Evolutionary conservation across 148 eudicot species (phyloP).

Genomic region (Dysphania ambrosioides): DNA sequence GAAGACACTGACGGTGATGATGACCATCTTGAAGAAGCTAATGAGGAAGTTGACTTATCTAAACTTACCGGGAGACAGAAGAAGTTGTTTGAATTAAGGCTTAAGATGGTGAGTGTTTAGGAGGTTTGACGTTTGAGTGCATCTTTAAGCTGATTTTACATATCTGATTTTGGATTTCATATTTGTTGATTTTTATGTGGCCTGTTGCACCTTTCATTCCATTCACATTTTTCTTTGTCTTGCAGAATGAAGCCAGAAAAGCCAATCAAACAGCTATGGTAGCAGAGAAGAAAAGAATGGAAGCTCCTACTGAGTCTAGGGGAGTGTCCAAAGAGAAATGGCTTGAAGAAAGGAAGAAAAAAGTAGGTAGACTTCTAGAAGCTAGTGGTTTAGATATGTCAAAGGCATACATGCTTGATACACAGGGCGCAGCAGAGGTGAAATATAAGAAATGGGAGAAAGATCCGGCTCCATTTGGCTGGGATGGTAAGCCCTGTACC

Average conservation of each 20-base stretch:
- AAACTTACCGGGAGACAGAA: conserved; percentile 78
- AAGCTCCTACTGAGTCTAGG: conserved; percentile 75
- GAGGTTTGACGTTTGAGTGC: neutral
- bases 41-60: conserved; percentile 36
- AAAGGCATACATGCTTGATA: conserved; percentile 90
- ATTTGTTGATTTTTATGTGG: neutral
- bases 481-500: conserved; percentile 69
- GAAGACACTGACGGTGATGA: conserved; percentile 39
- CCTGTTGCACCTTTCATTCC: neutral
- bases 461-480: conserved; percentile 87
- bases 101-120: conserved; percentile 61
- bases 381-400: conserved; percentile 92
- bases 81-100: conserved; percentile 73
- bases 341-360: conserved; percentile 97
- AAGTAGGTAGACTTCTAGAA: conserved; percentile 79
- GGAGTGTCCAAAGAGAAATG: conserved; percentile 97
- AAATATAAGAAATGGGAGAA: conserved; percentile 98
- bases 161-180: neutral
- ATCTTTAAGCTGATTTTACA: neutral
- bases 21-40: conserved; percentile 35
- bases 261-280: conserved; percentile 86
- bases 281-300: conserved; percentile 70
- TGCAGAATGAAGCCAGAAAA: conserved; percentile 82
- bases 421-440: conserved; percentile 78
- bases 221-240: neutral